A percentile compares a stretch with the other conserved stretches of the same genome.
Conservation (phyloP, 2,329 filamentous ascomycete species). For the Didymella sp. region DNA sequence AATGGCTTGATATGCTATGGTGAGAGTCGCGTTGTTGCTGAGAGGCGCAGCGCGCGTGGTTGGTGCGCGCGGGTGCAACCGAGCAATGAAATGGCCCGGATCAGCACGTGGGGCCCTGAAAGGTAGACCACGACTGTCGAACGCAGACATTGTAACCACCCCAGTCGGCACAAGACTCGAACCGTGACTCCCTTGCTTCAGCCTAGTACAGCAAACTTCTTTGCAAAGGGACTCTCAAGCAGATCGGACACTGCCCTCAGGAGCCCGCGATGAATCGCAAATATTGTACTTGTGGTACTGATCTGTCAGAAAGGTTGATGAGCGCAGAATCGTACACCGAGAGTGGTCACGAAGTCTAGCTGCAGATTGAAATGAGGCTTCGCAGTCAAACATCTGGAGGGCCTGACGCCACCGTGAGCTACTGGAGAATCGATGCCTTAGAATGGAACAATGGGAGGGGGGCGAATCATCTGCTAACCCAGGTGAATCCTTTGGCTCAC, state of each 20-base stretch:
- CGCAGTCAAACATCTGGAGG: neutral
- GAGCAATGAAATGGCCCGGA: slow-evolving; percentile 29
- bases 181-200: neutral
- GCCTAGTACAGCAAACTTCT: neutral
- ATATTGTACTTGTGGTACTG: too few relatives aligned
- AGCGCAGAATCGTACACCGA: neutral
- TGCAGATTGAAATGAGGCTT: neutral
- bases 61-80: slow-evolving; percentile 11
- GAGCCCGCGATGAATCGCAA: too few relatives aligned
- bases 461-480: slow-evolving; percentile 1
- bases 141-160: neutral
- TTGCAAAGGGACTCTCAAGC: too few relatives aligned
- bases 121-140: neutral
- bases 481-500: slow-evolving; percentile 18
- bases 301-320: neutral
- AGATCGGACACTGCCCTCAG: too few relatives aligned
- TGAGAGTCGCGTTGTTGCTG: neutral
- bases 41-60: neutral
- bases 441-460: neutral
- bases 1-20: neutral
- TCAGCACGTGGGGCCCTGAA: slow-evolving; percentile 32
- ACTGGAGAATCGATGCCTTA: neutral
- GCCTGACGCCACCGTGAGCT: slow-evolving; percentile 6
- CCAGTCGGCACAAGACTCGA: neutral
- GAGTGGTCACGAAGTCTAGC: neutral